A percentile compares a stretch with the other conserved stretches of the same genome.
Conservation (phyloP, 2,329 filamentous ascomycete genomes). For the Dothistroma pini region DNA sequence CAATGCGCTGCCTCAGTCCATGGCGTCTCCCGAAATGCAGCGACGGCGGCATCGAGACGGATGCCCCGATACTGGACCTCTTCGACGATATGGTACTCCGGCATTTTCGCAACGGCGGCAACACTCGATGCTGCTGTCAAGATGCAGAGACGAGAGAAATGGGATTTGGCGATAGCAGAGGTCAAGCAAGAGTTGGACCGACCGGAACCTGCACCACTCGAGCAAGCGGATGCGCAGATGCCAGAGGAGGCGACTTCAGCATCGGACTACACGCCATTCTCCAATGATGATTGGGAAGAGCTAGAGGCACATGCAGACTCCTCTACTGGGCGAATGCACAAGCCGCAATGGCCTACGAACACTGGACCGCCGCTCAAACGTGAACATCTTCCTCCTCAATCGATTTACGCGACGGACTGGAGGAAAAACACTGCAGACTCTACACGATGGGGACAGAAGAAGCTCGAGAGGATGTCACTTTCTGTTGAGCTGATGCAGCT, state of each 20-base stretch:
- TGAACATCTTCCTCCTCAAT: slow-evolving; percentile 41
- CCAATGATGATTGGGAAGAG: slow-evolving; percentile 20
- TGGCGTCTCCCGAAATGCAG: slow-evolving; percentile 49
- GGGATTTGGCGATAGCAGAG: slow-evolving; percentile 59
- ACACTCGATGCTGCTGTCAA: slow-evolving; percentile 60
- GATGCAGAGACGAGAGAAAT: slow-evolving; percentile 54
- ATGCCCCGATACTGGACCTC: slow-evolving; percentile 50
- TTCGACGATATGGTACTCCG: slow-evolving; percentile 63
- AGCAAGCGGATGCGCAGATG: neutral
- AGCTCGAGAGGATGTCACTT: slow-evolving; percentile 41
- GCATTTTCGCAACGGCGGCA: slow-evolving; percentile 62
- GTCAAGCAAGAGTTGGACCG: slow-evolving; percentile 48
- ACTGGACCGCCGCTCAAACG: slow-evolving; percentile 33
- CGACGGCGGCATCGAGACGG: slow-evolving; percentile 49
- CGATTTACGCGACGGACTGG: slow-evolving; percentile 41
- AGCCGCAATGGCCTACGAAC: slow-evolving; percentile 38
- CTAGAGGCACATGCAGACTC: slow-evolving; percentile 22
- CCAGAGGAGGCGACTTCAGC: neutral
- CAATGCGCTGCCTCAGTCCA: slow-evolving; percentile 53
- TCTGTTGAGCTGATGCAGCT: slow-evolving; percentile 41
- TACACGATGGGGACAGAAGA: slow-evolving; percentile 40
- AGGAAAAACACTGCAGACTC: slow-evolving; percentile 32
- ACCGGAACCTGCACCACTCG: slow-evolving; percentile 3
- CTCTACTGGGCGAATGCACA: slow-evolving; percentile 6
- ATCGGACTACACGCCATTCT: neutral